Evolutionary conservation across 768 basidiomycete genomes (phyloP).

Genomic region (Tricholoma hemisulphureum): DNA sequence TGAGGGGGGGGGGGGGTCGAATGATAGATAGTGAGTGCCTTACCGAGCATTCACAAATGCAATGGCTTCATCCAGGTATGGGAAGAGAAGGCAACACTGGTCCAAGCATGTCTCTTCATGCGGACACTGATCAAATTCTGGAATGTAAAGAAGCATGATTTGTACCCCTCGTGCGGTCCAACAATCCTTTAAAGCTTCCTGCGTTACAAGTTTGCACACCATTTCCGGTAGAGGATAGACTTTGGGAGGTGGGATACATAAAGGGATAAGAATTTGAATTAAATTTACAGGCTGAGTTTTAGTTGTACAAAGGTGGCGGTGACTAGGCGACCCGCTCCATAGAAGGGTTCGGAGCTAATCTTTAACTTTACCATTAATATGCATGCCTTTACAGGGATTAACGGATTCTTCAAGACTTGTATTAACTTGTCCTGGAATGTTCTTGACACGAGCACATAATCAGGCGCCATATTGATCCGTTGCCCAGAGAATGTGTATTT

Average conservation of each 20-base stretch:
- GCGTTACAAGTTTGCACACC: constrained; percentile 51
- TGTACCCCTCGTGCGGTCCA: constrained; percentile 63
- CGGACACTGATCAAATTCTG: not conserved
- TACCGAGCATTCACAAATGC: constrained; percentile 62
- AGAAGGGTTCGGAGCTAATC: too few species aligned
- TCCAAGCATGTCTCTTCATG: constrained; percentile 75
- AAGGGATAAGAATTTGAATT: too few species aligned
- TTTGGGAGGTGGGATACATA: constrained; percentile 48
- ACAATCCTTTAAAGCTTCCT: constrained; percentile 53
- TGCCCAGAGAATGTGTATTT: constrained; percentile 73
- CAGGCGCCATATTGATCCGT: constrained; percentile 70
- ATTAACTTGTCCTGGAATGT: constrained; percentile 45
- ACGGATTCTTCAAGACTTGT: constrained; percentile 42
- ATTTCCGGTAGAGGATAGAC: constrained; percentile 42
- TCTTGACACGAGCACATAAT: constrained; percentile 51
- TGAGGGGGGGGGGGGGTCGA: not conserved
- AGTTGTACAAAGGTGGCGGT: too few species aligned
- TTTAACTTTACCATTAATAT: not conserved
- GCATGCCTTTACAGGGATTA: constrained; percentile 10
- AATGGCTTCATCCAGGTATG: constrained; percentile 71
- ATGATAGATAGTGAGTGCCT: constrained; percentile 12
- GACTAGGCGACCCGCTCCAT: too few species aligned
- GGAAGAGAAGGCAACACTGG: constrained; percentile 75
- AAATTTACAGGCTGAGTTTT: too few species aligned
- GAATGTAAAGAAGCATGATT: not conserved